phyloP scores from a whole-genome alignment of 495 filamentous ascomycete species.

The Massariosphaeria phaeospora region DNA sequence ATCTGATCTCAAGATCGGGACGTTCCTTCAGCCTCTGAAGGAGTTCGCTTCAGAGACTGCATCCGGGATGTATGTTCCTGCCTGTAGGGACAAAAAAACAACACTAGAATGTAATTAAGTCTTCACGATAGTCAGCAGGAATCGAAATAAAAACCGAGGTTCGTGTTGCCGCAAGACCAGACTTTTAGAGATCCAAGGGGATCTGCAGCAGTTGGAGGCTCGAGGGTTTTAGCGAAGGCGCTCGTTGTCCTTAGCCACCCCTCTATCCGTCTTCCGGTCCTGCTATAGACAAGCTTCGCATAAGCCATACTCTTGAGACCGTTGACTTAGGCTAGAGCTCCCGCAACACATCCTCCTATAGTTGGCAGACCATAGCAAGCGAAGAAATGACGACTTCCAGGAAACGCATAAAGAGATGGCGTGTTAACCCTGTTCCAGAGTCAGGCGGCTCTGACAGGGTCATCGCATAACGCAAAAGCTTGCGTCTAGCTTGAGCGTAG shows the following conservation, averaged over 20 bases:
- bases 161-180: too few relatives aligned
- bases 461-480: constrained; percentile 27
- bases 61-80: too few relatives aligned
- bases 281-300: constrained; percentile 22
- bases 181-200: too few relatives aligned
- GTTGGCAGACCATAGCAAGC: constrained; percentile 21
- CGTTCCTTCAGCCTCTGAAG: neutral
- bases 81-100: too few relatives aligned
- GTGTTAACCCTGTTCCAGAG: constrained; percentile 25
- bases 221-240: neutral
- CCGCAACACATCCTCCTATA: constrained; percentile 16
- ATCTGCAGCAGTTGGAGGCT: neutral
- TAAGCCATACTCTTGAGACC: neutral
- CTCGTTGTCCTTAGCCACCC: neutral
- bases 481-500: neutral
- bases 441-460: constrained; percentile 25
- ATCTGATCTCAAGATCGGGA: constrained; percentile 15
- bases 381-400: constrained; percentile 15
- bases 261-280: neutral
- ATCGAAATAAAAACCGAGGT: too few relatives aligned
- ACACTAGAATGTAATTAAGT: too few relatives aligned
- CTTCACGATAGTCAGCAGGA: too few relatives aligned
- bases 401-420: constrained; percentile 21
- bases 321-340: neutral
- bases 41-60: too few relatives aligned